Evolutionary conservation across 768 basidiomycete species (phyloP).

Genomic region (Mycena floridula): DNA sequence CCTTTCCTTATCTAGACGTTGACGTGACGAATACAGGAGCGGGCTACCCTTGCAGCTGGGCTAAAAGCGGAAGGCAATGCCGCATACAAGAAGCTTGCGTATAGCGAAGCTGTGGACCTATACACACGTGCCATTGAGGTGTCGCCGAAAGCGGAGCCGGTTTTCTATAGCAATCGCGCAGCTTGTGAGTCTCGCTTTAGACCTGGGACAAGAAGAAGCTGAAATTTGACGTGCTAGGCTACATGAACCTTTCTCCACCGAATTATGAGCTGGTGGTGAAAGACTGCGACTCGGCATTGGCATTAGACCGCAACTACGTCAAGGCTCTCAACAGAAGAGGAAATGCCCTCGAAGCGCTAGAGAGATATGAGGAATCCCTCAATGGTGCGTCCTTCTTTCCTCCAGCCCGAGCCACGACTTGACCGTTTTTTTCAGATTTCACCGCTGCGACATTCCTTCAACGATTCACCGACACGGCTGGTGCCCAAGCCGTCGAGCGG

Average conservation of each 20-base stretch:
- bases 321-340: slow-evolving; percentile 91
- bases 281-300: slow-evolving; percentile 87
- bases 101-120: slow-evolving; percentile 49
- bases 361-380: slow-evolving; percentile 67
- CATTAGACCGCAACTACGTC: slow-evolving; percentile 77
- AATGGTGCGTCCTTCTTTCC: not conserved
- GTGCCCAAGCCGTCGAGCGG: slow-evolving; percentile 83
- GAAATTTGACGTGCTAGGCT: slow-evolving; percentile 43
- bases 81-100: slow-evolving; percentile 61
- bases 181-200: slow-evolving; percentile 58
- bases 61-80: slow-evolving; percentile 71
- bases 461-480: slow-evolving; percentile 78
- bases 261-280: slow-evolving; percentile 74
- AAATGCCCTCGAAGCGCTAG: slow-evolving; percentile 74
- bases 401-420: not conserved
- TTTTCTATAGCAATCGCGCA: slow-evolving; percentile 95
- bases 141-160: slow-evolving; percentile 77
- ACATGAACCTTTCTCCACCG: slow-evolving; percentile 86
- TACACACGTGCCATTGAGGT: slow-evolving; percentile 75
- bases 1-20: not conserved
- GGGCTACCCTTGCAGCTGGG: slow-evolving; percentile 49
- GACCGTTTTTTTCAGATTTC: too few relatives aligned
- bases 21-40: slow-evolving; percentile 41
- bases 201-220: not conserved
- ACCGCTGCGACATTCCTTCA: slow-evolving; percentile 96